phyloP scores from a whole-genome alignment of 176 grass and related monocot genomes.

The Aegilops tauschii region DNA sequence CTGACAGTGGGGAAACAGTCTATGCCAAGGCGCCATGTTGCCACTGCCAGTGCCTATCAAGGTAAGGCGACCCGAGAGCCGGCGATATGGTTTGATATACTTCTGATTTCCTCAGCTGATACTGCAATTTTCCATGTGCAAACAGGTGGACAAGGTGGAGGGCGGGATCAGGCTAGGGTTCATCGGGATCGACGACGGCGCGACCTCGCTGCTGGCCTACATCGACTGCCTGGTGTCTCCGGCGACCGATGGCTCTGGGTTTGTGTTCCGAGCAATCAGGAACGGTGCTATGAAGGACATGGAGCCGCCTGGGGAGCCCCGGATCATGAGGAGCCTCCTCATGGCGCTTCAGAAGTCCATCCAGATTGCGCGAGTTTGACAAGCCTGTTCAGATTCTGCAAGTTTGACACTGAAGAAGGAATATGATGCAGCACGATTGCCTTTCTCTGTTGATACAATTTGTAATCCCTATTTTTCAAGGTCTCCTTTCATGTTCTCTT shows the following conservation, averaged over 20 bases:
- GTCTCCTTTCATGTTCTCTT: background rate
- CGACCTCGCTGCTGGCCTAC: constrained; percentile 59
- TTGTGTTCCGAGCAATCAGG: constrained; percentile 65
- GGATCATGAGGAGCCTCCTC: constrained; percentile 90
- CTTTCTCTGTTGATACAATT: background rate
- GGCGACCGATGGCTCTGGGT: constrained; percentile 45
- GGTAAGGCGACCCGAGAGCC: constrained; percentile 25
- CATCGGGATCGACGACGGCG: constrained; percentile 52
- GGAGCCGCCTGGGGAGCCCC: constrained; percentile 70
- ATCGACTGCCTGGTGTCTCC: constrained; percentile 79
- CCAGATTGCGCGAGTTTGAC: constrained; percentile 59
- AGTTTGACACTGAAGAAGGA: background rate
- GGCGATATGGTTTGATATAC: background rate
- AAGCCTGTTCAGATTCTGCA: constrained; percentile 34
- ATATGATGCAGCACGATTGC: background rate
- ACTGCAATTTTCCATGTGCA: background rate
- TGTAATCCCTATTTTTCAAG: background rate
- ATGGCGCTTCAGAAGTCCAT: constrained; percentile 75
- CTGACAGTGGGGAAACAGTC: constrained; percentile 91
- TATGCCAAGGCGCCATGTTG: constrained; percentile 90
- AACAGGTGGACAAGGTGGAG: constrained; percentile 84
- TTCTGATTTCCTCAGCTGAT: background rate
- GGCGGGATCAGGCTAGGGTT: constrained; percentile 71
- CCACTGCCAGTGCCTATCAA: constrained; percentile 89
- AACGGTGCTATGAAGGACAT: constrained; percentile 67